Percentiles rank a stretch among this genome's conserved stretches.
phyloP scores from a whole-genome alignment of 2,329 filamentous ascomycete species.

The Mycosphaerella arachidis region DNA sequence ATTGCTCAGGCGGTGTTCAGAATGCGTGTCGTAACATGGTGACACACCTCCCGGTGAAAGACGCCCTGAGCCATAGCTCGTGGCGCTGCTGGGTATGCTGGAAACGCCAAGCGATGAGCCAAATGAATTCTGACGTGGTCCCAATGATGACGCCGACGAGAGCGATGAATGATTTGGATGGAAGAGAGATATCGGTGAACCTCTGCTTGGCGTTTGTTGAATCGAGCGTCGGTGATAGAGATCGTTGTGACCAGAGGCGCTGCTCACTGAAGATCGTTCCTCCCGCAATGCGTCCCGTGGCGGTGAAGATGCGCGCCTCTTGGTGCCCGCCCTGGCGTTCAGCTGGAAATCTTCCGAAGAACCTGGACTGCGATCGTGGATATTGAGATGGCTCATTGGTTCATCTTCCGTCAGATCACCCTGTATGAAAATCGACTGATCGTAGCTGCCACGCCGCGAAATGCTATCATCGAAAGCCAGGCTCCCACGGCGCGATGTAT shows the following conservation, averaged over 20 bases:
- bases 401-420: conserved; percentile 53
- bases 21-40: conserved; percentile 52
- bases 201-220: conserved; percentile 54
- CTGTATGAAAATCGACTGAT: conserved; percentile 52
- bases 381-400: conserved; percentile 48
- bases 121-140: conserved; percentile 58
- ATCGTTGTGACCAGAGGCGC: conserved; percentile 43
- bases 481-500: conserved; percentile 38
- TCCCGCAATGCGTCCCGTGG: conserved; percentile 52
- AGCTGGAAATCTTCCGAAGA: conserved; percentile 41
- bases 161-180: conserved; percentile 57
- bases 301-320: conserved; percentile 61
- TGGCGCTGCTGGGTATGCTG: conserved; percentile 61
- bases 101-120: conserved; percentile 54
- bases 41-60: conserved; percentile 58
- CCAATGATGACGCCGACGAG: conserved; percentile 61
- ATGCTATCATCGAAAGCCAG: conserved; percentile 40
- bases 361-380: conserved; percentile 49
- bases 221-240: conserved; percentile 52
- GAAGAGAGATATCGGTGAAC: conserved; percentile 51
- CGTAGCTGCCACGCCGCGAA: conserved; percentile 59
- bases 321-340: conserved; percentile 51
- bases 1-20: conserved; percentile 50
- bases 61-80: conserved; percentile 59
- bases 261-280: conserved; percentile 43